Conservation (phyloP, 352 stramenopile species). For the Phytopythium delawarense region DNA sequence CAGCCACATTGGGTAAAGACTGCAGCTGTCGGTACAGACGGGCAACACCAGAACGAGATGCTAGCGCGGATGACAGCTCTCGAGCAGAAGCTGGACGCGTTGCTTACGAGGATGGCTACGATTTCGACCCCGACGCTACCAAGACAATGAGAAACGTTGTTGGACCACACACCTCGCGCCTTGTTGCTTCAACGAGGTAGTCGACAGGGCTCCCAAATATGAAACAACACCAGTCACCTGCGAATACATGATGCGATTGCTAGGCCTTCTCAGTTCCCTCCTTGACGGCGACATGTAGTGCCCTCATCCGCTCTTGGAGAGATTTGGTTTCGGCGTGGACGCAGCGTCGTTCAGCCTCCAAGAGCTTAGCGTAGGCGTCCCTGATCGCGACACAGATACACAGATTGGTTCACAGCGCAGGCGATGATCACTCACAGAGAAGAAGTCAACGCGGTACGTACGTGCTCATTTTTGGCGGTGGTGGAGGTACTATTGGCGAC, state of each 20-base stretch:
- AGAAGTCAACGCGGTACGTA: neutral
- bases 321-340: slow-evolving; percentile 46
- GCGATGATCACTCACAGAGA: neutral
- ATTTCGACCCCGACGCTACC: neutral
- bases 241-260: neutral
- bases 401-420: neutral
- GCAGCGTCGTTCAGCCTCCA: slow-evolving; percentile 35
- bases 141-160: neutral
- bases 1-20: neutral
- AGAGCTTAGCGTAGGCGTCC: slow-evolving; percentile 34
- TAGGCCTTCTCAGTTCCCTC: neutral
- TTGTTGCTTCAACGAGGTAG: no score
- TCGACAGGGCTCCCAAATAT: no score
- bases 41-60: neutral
- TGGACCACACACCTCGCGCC: no score
- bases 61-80: neutral
- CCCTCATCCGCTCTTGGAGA: slow-evolving; percentile 54
- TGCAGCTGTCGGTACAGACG: neutral
- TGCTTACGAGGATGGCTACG: neutral
- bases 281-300: slow-evolving; percentile 14
- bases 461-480: neutral
- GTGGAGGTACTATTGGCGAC: neutral
- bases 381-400: slow-evolving; percentile 3
- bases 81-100: neutral
- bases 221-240: no score